Base-by-base conservation (phyloP, 306 rosid genomes). In the Vigna nakashimae region DNA sequence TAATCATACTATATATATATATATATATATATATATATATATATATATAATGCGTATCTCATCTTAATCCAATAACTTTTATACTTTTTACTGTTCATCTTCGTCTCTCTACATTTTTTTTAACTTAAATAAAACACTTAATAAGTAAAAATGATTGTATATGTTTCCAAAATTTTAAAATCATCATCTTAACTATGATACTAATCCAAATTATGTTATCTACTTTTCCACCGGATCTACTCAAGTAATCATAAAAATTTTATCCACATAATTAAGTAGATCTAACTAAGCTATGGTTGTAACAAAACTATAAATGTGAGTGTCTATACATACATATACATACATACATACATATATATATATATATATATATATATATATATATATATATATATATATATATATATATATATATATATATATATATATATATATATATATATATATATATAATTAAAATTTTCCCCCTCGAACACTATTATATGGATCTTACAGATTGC, bases 101-200 rank as follows among this genome's bases (percentile, higher is more conserved):
- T 42, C 11, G 3, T 9, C 4, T 42, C 1, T 42, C 13, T 42
- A 42, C 46, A 42, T 42, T 9, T 42, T 9, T 9, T 2, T 42
- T 42, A 30, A 42, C 13, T 42, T 42, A 42, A 8, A 7, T 40
- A 7, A 40, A 42, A 9, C 46, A 9, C 32, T 38, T 12, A 69
- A 70, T 63, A 15, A 58, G 42, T n/a, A 65, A 76, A 63, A 34
- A 64, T 71, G 73, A 80, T 79, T 79, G 73, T 72, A n/a, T 15
- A 8, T 18, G 10, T 28, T 77, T 53, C 46, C 49, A 65, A 65
- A 67, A 40, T 42, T 57, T 43, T 77, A 20, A 4, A 56, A 65
- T 83, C 45, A 74, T 81, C 28, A 51, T 46, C 58, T 74, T 13
- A 46, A 52, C 73, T 30, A 8, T 28, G 7, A 10, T 72, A 52